These are phyloP conservation scores for Pelargonium exstipulatum DNA, from an alignment of 441 rosid genomes.

Conservation along the genomic window DNA sequence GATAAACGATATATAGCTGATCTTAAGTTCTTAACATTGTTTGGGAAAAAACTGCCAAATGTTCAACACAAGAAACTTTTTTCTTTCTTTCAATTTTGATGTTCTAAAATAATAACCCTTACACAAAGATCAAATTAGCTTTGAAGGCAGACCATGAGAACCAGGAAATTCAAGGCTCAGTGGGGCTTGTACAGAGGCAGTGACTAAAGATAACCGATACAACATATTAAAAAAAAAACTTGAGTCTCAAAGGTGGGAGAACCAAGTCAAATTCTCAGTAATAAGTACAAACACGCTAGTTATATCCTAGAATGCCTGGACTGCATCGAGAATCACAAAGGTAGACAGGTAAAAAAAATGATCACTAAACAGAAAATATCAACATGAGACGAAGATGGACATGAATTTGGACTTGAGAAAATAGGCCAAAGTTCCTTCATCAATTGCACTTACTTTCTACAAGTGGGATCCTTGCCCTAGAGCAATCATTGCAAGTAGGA, in stretches of 20 bases:
- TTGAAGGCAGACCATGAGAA: too few relatives aligned
- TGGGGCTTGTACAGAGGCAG: too few relatives aligned
- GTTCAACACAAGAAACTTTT: too few relatives aligned
- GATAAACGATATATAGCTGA: too few relatives aligned
- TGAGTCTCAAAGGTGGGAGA: neutral
- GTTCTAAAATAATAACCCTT: too few relatives aligned
- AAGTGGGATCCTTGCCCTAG: slow-evolving; percentile 8
- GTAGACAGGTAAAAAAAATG: neutral
- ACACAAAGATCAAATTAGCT: too few relatives aligned
- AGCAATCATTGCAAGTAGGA: slow-evolving; percentile 5
- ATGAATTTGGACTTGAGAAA: neutral
- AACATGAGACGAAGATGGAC: neutral
- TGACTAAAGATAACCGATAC: too few relatives aligned
- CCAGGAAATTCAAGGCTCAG: too few relatives aligned
- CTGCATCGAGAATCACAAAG: neutral
- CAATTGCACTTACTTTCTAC: neutral
- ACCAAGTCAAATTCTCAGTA: neutral
- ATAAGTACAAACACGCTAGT: neutral
- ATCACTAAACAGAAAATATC: neutral
- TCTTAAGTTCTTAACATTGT: too few relatives aligned
- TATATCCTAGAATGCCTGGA: neutral
- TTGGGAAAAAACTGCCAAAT: too few relatives aligned
- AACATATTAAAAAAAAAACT: neutral
- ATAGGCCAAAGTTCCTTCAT: neutral
- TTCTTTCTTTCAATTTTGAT: too few relatives aligned